These are phyloP conservation scores for Myxozyma geophila DNA, from an alignment of 805 yeast genomes.

Conservation along the genomic window DNA sequence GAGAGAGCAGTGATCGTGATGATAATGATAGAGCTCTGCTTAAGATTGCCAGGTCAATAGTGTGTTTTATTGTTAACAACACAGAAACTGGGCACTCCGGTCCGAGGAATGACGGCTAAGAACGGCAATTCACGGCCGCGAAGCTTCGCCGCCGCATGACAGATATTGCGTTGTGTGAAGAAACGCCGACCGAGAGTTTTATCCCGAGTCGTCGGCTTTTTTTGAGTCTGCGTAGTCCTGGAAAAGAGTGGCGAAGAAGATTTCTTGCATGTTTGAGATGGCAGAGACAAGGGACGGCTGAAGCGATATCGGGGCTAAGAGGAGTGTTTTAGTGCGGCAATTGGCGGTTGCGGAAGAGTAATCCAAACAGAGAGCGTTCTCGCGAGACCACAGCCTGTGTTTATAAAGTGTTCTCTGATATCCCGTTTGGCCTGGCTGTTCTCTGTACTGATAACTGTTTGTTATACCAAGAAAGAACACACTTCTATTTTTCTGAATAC, in stretches of 20 bases:
- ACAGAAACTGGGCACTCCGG: too few relatives aligned
- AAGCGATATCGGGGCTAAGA: not conserved
- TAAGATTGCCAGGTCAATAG: too few relatives aligned
- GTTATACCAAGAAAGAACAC: not conserved
- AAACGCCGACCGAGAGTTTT: too few relatives aligned
- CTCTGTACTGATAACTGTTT: not conserved
- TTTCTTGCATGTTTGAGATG: not conserved
- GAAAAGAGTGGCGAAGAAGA: too few relatives aligned
- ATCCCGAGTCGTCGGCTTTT: too few relatives aligned
- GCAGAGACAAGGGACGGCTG: not conserved
- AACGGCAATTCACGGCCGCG: not conserved
- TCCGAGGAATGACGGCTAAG: not conserved
- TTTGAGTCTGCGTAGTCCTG: not conserved
- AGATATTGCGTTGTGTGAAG: too few relatives aligned
- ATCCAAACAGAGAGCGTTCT: too few relatives aligned
- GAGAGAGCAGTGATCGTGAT: too few relatives aligned
- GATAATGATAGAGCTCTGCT: too few relatives aligned
- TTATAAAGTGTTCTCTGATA: not conserved
- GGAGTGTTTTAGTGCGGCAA: not conserved
- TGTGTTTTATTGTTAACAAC: too few relatives aligned
- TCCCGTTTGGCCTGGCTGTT: not conserved
- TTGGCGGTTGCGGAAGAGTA: not conserved
- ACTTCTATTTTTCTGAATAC: too few relatives aligned
- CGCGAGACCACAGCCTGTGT: not conserved
- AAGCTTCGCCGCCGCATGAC: not conserved